Percentiles rank a stretch among this genome's conserved stretches.
These are phyloP conservation scores for Xerocomus minutiporus DNA, from an alignment of 1,284 basidiomycete species.

Conservation along the genomic window DNA sequence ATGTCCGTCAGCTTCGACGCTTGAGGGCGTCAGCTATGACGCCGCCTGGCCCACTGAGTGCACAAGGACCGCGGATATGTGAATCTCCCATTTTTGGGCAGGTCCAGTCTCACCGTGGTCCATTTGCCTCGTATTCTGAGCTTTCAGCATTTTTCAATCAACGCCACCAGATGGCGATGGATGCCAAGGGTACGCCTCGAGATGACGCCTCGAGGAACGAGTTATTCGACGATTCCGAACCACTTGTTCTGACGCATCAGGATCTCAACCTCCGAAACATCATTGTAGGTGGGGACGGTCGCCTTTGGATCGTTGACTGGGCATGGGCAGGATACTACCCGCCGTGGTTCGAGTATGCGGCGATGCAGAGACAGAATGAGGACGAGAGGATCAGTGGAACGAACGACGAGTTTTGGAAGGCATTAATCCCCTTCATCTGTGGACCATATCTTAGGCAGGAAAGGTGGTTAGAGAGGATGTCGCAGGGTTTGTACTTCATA, in stretches of 20 bases:
- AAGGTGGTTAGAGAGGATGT: not conserved
- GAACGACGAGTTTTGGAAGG: not conserved
- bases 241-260: not conserved
- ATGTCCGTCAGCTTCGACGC: not conserved
- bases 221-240: not conserved
- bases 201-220: not conserved
- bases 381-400: not conserved
- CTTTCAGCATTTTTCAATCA: not conserved
- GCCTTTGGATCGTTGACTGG: not conserved
- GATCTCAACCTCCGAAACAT: not conserved
- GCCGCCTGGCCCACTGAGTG: not conserved
- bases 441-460: not conserved
- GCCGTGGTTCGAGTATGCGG: not conserved
- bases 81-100: not conserved
- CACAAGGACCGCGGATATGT: not conserved
- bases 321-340: not conserved
- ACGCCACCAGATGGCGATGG: not conserved
- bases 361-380: not conserved
- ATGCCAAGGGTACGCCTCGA: not conserved
- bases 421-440: not conserved
- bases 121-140: not conserved
- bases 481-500: not conserved
- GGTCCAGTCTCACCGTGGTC: not conserved
- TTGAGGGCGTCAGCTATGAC: not conserved
- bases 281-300: not conserved